These are phyloP conservation scores for Tuber calosporum DNA, from an alignment of 495 filamentous ascomycete genomes.

Conservation along the genomic window DNA sequence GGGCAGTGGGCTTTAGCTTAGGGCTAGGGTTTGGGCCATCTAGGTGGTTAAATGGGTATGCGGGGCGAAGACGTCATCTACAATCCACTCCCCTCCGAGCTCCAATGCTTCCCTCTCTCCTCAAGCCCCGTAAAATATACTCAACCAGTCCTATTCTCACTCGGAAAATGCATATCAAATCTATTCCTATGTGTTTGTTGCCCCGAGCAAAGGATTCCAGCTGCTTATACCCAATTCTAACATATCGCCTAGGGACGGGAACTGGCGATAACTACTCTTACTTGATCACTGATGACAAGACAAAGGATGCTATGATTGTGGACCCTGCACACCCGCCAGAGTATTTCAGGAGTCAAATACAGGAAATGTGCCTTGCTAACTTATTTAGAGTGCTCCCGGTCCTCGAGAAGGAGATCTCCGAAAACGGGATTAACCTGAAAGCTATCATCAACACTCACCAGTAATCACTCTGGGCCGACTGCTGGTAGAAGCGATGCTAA, in stretches of 20 bases:
- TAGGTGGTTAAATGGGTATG: background rate
- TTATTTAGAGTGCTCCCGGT: slow-evolving; percentile 66
- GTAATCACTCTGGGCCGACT: slow-evolving; percentile 48
- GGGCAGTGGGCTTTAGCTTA: background rate
- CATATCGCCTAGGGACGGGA: slow-evolving; percentile 63
- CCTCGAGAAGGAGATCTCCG: slow-evolving; percentile 62
- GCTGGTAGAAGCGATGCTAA: background rate
- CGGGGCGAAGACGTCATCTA: background rate
- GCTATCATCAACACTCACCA: slow-evolving; percentile 96
- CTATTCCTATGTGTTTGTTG: slow-evolving; percentile 93
- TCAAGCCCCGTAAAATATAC: slow-evolving; percentile 7
- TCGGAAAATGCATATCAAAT: slow-evolving; percentile 84
- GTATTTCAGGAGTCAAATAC: slow-evolving; percentile 49
- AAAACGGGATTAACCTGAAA: slow-evolving; percentile 69
- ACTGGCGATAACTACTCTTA: slow-evolving; percentile 94
- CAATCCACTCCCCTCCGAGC: background rate
- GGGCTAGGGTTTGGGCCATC: background rate
- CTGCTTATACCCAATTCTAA: slow-evolving; percentile 9
- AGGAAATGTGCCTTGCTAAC: background rate
- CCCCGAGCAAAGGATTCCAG: background rate
- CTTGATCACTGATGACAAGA: slow-evolving; percentile 81
- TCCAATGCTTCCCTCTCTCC: slow-evolving; percentile 18
- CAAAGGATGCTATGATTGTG: slow-evolving; percentile 86
- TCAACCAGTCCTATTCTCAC: slow-evolving; percentile 4
- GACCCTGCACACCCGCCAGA: slow-evolving; percentile 90